These are phyloP conservation scores for Pseudogymnoascus pannorum DNA, from an alignment of 2,329 filamentous ascomycete genomes.

Conservation along the genomic window DNA sequence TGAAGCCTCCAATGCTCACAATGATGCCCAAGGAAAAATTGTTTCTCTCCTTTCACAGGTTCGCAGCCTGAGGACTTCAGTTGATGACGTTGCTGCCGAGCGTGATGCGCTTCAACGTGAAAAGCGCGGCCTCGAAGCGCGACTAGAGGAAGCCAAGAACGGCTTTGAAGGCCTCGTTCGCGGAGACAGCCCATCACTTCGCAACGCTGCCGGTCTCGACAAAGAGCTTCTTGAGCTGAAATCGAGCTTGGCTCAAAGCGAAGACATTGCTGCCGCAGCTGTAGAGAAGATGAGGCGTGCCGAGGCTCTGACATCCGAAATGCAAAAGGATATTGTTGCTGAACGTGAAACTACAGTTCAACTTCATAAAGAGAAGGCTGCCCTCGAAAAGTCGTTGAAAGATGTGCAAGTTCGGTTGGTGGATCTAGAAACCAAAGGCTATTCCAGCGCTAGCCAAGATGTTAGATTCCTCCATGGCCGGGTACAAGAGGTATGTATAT, in stretches of 20 bases:
- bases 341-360: constrained; percentile 77
- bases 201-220: constrained; percentile 82
- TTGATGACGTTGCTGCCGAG: constrained; percentile 81
- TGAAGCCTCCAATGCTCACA: constrained; percentile 87
- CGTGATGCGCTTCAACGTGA: constrained; percentile 79
- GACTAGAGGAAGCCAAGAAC: constrained; percentile 79
- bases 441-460: constrained; percentile 88
- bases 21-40: constrained; percentile 89
- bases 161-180: constrained; percentile 81
- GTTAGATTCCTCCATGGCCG: constrained; percentile 90
- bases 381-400: constrained; percentile 81
- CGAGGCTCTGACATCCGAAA: constrained; percentile 77
- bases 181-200: constrained; percentile 78
- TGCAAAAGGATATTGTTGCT: constrained; percentile 83
- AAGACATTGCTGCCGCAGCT: constrained; percentile 84
- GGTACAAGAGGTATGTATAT: constrained; percentile 75
- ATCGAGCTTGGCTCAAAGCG: constrained; percentile 79
- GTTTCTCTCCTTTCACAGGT: constrained; percentile 87
- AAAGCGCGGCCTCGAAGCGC: constrained; percentile 80
- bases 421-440: constrained; percentile 94
- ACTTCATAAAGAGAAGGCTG: constrained; percentile 83
- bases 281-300: constrained; percentile 96
- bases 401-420: constrained; percentile 85
- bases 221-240: constrained; percentile 86
- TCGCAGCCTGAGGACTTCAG: constrained; percentile 68